Conservation (phyloP, 2,329 filamentous ascomycete genomes). For the Eutypa lata region DNA sequence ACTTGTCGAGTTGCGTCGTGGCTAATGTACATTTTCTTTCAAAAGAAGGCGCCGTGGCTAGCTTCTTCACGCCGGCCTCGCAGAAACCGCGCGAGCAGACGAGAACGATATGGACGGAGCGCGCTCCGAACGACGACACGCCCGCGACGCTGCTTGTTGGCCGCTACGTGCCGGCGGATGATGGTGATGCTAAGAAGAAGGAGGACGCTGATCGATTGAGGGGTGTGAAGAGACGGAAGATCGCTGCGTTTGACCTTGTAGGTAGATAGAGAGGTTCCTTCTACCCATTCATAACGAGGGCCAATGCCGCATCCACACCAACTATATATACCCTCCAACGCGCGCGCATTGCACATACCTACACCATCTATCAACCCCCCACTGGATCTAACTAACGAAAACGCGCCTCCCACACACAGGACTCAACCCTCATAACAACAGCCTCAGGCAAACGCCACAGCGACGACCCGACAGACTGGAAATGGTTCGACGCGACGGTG, state of each 20-base stretch:
- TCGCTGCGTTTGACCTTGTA: slow-evolving; percentile 71
- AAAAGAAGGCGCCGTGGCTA: slow-evolving; percentile 71
- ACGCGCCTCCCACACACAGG: slow-evolving; percentile 45
- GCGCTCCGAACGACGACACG: slow-evolving; percentile 48
- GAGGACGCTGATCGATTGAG: slow-evolving; percentile 8
- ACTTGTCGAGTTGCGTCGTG: too few species aligned
- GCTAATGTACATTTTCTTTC: too few species aligned
- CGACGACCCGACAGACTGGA: slow-evolving; percentile 75
- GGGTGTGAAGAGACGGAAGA: slow-evolving; percentile 46
- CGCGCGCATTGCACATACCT: too few species aligned
- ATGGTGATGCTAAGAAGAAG: slow-evolving; percentile 10
- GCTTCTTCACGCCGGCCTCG: slow-evolving; percentile 84
- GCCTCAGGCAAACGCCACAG: slow-evolving; percentile 78
- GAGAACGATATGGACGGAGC: slow-evolving; percentile 66
- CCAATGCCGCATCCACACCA: too few species aligned
- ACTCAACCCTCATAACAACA: slow-evolving; percentile 82
- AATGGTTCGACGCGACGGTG: slow-evolving; percentile 82
- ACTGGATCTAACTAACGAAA: neutral
- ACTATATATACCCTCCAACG: too few species aligned
- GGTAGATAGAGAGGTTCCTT: too few species aligned
- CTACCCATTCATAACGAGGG: too few species aligned
- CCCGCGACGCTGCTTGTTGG: slow-evolving; percentile 68
- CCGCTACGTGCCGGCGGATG: slow-evolving; percentile 55
- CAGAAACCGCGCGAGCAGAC: slow-evolving; percentile 78
- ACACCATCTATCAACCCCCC: too few species aligned